Conservation (phyloP, 768 basidiomycete genomes). For the Cystofilobasidium bisporidii region DNA sequence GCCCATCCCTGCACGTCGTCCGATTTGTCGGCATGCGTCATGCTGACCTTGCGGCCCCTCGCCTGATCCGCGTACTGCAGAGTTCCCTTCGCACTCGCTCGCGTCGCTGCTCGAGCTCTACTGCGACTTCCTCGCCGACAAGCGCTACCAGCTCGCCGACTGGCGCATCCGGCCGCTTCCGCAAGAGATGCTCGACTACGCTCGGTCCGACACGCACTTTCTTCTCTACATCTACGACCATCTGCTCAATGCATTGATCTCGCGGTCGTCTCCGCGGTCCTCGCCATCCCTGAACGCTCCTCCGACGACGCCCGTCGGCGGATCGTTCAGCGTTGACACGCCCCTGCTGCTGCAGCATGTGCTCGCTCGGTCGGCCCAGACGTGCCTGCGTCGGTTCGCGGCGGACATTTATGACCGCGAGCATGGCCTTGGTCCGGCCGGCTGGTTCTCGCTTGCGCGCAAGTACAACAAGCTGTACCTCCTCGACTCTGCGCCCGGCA, state of each 20-base stretch:
- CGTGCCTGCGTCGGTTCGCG: slow-evolving; percentile 61
- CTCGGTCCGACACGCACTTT: slow-evolving; percentile 93
- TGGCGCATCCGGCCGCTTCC: slow-evolving; percentile 94
- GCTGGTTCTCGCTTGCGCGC: slow-evolving; percentile 66
- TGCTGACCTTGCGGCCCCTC: slow-evolving; percentile 10
- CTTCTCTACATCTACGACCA: slow-evolving; percentile 85
- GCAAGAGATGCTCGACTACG: slow-evolving; percentile 80
- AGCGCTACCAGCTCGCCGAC: slow-evolving; percentile 91
- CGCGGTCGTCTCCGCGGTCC: slow-evolving; percentile 22
- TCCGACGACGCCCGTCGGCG: slow-evolving; percentile 30
- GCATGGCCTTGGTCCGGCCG: slow-evolving; percentile 55
- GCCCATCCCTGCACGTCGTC: too few relatives aligned
- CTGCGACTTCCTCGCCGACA: slow-evolving; percentile 82
- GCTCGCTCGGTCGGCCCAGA: slow-evolving; percentile 63
- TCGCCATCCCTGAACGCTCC: slow-evolving; percentile 8
- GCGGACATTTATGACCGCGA: slow-evolving; percentile 60
- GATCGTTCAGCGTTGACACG: not conserved
- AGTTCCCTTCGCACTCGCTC: slow-evolving; percentile 73
- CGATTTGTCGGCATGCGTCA: not conserved
- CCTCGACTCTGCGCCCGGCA: slow-evolving; percentile 5
- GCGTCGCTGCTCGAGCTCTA: slow-evolving; percentile 77
- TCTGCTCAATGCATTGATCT: slow-evolving; percentile 70
- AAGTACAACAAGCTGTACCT: slow-evolving; percentile 68
- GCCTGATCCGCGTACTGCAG: too few relatives aligned
- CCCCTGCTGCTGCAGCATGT: slow-evolving; percentile 44